phyloP scores from a whole-genome alignment of 345 rosid genomes.

The Populus deltoides region DNA sequence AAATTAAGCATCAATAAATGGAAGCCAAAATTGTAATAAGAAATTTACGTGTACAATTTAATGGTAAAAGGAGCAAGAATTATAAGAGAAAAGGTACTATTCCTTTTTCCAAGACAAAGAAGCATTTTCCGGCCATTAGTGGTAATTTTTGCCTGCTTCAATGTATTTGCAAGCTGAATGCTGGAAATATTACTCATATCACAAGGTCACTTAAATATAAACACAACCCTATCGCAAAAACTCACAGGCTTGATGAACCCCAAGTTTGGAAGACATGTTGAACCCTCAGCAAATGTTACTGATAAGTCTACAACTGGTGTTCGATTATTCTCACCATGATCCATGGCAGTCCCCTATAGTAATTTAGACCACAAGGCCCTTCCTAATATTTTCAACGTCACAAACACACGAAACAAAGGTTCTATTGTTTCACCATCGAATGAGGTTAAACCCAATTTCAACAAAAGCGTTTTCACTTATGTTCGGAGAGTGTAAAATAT shows the following conservation, averaged over 20 bases:
- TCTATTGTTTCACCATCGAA: not conserved
- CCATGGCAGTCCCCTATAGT: not conserved
- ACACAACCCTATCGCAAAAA: not conserved
- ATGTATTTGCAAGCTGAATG: not conserved
- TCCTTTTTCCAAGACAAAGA: not conserved
- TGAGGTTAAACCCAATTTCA: not conserved
- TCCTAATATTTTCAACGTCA: not conserved
- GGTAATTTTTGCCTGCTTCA: not conserved
- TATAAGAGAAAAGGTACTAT: too few species aligned
- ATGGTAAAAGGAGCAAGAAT: not conserved
- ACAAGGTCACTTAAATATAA: not conserved
- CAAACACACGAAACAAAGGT: not conserved
- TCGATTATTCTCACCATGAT: not conserved
- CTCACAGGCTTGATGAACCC: not conserved
- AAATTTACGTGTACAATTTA: not conserved
- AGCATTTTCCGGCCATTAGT: not conserved
- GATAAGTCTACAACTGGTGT: not conserved
- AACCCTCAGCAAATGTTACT: not conserved
- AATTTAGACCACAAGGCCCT: not conserved
- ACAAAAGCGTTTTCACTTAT: not conserved
- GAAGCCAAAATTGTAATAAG: not conserved
- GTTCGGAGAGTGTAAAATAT: not conserved
- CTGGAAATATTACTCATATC: not conserved
- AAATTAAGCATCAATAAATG: not conserved
- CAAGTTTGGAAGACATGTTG: not conserved